Conservation (phyloP, 225 moss, liverwort and hornwort species). For the Sphagnum tenellum region DNA sequence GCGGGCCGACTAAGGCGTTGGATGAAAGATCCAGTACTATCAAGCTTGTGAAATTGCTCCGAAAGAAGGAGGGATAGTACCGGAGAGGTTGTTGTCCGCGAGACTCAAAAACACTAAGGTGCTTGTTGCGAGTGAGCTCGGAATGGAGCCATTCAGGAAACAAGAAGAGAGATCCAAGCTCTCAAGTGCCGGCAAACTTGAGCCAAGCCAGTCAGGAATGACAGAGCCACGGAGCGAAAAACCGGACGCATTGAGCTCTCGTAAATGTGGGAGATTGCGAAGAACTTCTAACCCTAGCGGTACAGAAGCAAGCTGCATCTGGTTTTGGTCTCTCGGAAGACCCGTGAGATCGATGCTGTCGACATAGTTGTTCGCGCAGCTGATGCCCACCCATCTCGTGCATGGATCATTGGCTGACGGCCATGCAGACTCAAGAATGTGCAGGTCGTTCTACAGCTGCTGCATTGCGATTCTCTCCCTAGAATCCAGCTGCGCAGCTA, state of each 20-base stretch:
- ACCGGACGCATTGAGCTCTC: slow-evolving; percentile 36
- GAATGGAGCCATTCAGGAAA: slow-evolving; percentile 46
- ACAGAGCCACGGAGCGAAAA: slow-evolving; percentile 17
- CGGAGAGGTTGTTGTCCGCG: slow-evolving; percentile 8
- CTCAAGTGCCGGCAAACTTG: slow-evolving; percentile 24
- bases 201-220: slow-evolving; percentile 19
- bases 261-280: slow-evolving; percentile 17
- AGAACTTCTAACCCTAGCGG: slow-evolving; percentile 19
- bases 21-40: no score
- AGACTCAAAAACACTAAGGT: slow-evolving; percentile 16
- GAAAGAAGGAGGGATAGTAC: no score
- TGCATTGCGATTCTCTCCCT: no score
- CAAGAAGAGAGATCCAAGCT: slow-evolving; percentile 46
- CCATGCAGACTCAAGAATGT: slow-evolving; percentile 27
- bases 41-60: no score
- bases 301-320: not conserved
- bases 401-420: slow-evolving; percentile 39
- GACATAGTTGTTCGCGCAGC: slow-evolving; percentile 19
- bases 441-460: slow-evolving; percentile 28
- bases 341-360: slow-evolving; percentile 24
- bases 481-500: no score
- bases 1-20: no score
- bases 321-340: slow-evolving; percentile 10
- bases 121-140: slow-evolving; percentile 29
- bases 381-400: slow-evolving; percentile 45